Evolutionary conservation across 2,329 filamentous ascomycete genomes (phyloP).

Genomic region (Mariannaea sp.): DNA sequence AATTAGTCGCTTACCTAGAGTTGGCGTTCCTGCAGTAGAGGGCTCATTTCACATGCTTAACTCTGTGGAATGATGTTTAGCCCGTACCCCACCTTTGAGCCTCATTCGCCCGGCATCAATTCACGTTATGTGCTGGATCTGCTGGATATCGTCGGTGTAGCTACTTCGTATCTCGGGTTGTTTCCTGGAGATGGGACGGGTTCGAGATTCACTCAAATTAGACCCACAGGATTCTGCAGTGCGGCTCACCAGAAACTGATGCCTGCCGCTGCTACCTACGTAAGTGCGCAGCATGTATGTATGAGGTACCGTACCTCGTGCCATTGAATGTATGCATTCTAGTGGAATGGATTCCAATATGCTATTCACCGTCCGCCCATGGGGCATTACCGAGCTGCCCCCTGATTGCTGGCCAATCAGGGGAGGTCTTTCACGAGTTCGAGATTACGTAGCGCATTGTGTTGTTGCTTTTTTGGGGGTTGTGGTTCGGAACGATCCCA

Average conservation of each 20-base stretch:
- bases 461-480: constrained; percentile 27
- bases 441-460: constrained; percentile 26
- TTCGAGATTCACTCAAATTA: background rate
- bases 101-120: background rate
- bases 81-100: no score
- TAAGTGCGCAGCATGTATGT: background rate
- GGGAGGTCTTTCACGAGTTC: constrained; percentile 24
- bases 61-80: no score
- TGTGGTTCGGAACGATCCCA: constrained; percentile 26
- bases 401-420: constrained; percentile 20
- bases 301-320: no score
- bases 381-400: constrained; percentile 21
- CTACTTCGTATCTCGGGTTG: constrained; percentile 10
- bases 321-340: no score
- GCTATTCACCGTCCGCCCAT: constrained; percentile 13
- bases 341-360: constrained; percentile 19
- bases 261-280: no score
- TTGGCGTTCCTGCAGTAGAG: no score
- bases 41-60: no score
- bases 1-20: no score
- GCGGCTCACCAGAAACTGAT: no score
- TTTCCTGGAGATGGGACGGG: constrained; percentile 11
- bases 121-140: background rate
- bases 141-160: no score
- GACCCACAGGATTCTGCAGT: constrained; percentile 9